Conservation (phyloP, 106 monocot species). For the Gastrodia elata region DNA sequence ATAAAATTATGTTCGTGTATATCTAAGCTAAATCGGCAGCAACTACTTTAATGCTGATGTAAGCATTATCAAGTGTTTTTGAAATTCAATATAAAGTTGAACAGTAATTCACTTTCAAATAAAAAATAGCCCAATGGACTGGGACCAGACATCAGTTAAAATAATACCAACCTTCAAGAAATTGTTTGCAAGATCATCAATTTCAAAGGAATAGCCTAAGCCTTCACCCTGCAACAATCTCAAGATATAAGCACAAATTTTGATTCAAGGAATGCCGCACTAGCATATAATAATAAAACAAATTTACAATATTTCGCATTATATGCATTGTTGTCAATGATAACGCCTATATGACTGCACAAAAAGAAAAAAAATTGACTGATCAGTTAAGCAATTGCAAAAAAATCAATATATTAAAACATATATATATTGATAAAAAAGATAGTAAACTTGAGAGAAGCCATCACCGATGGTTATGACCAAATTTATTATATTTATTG, state of each 20-base stretch:
- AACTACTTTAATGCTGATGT: not conserved
- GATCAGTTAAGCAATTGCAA: not conserved
- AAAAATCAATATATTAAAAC: not conserved
- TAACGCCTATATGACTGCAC: not conserved
- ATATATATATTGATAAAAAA: not conserved
- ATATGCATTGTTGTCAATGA: not conserved
- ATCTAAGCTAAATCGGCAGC: not conserved
- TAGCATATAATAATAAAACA: not conserved
- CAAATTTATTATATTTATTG: not conserved
- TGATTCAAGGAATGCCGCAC: not conserved
- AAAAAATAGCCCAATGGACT: not conserved
- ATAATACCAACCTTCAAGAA: slow-evolving; percentile 34
- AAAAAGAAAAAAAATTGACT: not conserved
- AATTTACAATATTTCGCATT: not conserved
- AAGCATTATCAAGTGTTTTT: no score
- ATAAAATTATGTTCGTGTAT: not conserved
- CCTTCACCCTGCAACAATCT: slow-evolving; percentile 30
- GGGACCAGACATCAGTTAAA: not conserved
- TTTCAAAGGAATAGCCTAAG: slow-evolving; percentile 37
- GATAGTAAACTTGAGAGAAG: not conserved
- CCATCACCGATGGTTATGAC: not conserved
- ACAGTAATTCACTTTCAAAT: not conserved
- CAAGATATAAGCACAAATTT: not conserved
- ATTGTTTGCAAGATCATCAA: slow-evolving; percentile 52
- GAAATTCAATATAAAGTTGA: not conserved